Base-by-base conservation (phyloP, 768 basidiomycete genomes). In the Trametes gibbosa region DNA sequence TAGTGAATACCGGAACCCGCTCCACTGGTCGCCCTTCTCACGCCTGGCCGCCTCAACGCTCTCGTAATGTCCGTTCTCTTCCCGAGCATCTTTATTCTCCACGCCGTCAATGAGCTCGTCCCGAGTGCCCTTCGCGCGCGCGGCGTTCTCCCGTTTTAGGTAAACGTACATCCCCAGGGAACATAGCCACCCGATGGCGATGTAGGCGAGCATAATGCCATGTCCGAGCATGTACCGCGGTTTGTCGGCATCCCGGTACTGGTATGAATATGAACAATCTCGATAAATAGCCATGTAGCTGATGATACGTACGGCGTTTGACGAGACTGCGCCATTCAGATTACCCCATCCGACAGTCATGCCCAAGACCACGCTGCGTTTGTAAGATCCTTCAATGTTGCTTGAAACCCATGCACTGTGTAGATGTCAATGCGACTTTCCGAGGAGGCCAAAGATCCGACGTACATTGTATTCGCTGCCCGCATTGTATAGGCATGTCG, bases 211-310 rank as follows among this genome's bases (percentile, higher is more conserved):
- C 19, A 89, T 79, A 45, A 90, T 81, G 21, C 79, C 85, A 61
- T 90, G 89, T 6, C 89, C 84, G 16, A 89, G 72, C 23, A 77
- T 76, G 69, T 85, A 91, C 83, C 86, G 84, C 5, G 89, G 90
- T 48, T 72, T 74, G 66, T 87, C 85, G 47, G 70, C 68, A 9
- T 84, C 75, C 9, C 86, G 87, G 72, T 90, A 89, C 86, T 87
- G 29, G 29, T 14, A 17, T 7, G 6, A 2, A 46, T 32, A 43
- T 24, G 39, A 19, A 50, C 35, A 7, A 34, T 48, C 48, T 53
- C 35, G 16, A 1, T 3, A 12, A n/a, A 12, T 2, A 9, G 21
- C 8, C 29, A 14, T 7, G 53, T 10, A 17, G 1, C 24, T 49
- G 21, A 32, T 13, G 9, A 24, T 21, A 74, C 84, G 58, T 72